These are phyloP conservation scores for Saprolegnia parasitica DNA, from an alignment of 352 stramenopile species.

Conservation along the genomic window DNA sequence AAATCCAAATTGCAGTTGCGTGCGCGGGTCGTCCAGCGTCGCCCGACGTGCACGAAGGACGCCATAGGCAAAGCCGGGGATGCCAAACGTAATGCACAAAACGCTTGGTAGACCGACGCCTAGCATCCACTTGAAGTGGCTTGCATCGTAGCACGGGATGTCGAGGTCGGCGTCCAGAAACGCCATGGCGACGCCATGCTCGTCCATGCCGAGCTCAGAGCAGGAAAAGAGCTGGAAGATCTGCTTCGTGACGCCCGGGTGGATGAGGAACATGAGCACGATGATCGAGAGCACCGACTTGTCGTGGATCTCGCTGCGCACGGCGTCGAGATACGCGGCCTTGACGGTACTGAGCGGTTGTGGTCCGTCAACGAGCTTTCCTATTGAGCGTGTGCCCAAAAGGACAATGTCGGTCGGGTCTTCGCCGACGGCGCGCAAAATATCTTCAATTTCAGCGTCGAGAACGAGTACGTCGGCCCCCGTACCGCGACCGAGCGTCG, in stretches of 20 bases:
- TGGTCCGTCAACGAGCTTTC: neutral
- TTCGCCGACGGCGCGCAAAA: neutral
- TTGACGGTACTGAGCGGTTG: neutral
- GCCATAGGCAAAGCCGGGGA: conserved; percentile 9
- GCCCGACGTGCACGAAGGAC: neutral
- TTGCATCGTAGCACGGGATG: conserved; percentile 11
- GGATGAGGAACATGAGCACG: conserved; percentile 23
- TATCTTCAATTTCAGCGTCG: neutral
- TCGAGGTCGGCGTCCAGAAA: conserved; percentile 21
- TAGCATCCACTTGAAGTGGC: conserved; percentile 17
- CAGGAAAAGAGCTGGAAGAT: conserved; percentile 21
- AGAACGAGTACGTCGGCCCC: neutral
- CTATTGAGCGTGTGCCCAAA: neutral
- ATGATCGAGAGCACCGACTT: conserved; percentile 17
- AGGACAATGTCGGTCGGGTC: neutral
- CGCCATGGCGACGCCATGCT: neutral
- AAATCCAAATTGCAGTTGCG: conserved; percentile 17
- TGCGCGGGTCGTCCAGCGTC: neutral
- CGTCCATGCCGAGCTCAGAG: neutral
- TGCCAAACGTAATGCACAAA: neutral
- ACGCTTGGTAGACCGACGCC: conserved; percentile 4
- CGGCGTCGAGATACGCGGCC: conserved; percentile 2
- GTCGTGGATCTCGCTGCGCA: neutral
- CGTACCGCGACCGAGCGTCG: too few species aligned
- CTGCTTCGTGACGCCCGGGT: conserved; percentile 14